Evolutionary conservation across 192 early-diverging fungal genomes (phyloP), one percentile per base, ranked within the genome.

Genomic region (Backusella tuberculispora): DNA sequence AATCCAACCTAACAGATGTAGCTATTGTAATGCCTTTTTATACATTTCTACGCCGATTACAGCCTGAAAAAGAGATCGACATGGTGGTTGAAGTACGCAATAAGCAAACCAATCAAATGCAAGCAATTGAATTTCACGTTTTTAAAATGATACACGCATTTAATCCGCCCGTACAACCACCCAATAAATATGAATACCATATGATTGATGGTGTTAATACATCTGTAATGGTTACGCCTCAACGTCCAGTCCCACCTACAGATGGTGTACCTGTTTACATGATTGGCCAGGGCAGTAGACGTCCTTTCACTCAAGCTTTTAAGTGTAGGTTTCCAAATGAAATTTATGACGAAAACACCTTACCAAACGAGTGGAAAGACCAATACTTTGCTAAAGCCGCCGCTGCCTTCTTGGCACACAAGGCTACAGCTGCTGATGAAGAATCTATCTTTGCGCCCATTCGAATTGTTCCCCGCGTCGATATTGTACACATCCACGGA

Each of bases 371-470:
- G 68, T 89, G 88, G 86, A 82, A 80, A 65, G 86, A 89, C 75
- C 83, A 85, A 9, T 89, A 81, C 66, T 89, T 89, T 77, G 81
- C 81, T 41, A 89, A 89, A 71, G 88, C 86, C 1, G 86, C 78
- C 0, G 86, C 88, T 2, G 76, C 79, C 5, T 86, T 89, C 66
- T 75, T 89, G n/a, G 77, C 85, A 37, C 78, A 85, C 71, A 78
- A 81, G 29, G 81, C 72, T 4, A 77, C 82, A 40, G 76, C 76
- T 45, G 81, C 72, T 38, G 74, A 83, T 42, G 87, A 89, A 45
- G 78, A 84, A 45, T 83, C 86, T 3, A 74, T 87, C 7, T 89
- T 89, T 76, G 84, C 83, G 10, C 76, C 78, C 0, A 41, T 78
- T 4, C 65, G 65, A 4, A 38, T 24, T 44, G 15, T 77, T 60